These are phyloP conservation scores for Curvularia spicifera DNA, from an alignment of 2,329 filamentous ascomycete species.

Conservation along the genomic window DNA sequence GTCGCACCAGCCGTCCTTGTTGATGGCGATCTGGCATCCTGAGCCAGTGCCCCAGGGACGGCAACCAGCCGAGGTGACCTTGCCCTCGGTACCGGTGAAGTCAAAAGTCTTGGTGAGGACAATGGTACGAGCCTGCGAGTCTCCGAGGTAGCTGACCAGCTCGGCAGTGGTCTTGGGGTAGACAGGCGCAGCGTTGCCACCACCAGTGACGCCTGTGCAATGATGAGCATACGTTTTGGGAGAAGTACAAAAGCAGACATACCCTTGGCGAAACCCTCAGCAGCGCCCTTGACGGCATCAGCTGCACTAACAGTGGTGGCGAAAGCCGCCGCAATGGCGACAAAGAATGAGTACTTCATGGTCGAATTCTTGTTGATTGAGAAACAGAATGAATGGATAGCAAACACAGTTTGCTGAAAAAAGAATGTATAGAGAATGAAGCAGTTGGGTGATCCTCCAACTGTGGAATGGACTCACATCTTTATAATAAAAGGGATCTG, in stretches of 20 bases:
- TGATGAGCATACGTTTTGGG: neutral
- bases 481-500: constrained; percentile 22
- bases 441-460: constrained; percentile 2
- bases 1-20: constrained; percentile 62
- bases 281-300: constrained; percentile 34
- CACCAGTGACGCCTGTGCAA: constrained; percentile 29
- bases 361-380: constrained; percentile 10
- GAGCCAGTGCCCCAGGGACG: constrained; percentile 60
- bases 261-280: constrained; percentile 39
- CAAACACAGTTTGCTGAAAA: constrained; percentile 32
- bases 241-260: neutral
- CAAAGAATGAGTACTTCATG: constrained; percentile 32
- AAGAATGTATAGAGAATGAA: constrained; percentile 20
- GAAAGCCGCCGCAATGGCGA: constrained; percentile 26
- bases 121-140: constrained; percentile 62
- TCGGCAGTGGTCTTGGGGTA: constrained; percentile 50
- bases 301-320: constrained; percentile 29
- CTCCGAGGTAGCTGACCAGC: constrained; percentile 65
- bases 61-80: constrained; percentile 61
- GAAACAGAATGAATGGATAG: constrained; percentile 25
- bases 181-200: constrained; percentile 30
- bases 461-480: constrained; percentile 1
- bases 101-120: constrained; percentile 63
- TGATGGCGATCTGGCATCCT: constrained; percentile 65
- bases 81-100: constrained; percentile 64